Percentiles rank a stretch among this genome's conserved stretches.
Conservation (phyloP, 345 rosid species). For the Citrus reticulata region DNA sequence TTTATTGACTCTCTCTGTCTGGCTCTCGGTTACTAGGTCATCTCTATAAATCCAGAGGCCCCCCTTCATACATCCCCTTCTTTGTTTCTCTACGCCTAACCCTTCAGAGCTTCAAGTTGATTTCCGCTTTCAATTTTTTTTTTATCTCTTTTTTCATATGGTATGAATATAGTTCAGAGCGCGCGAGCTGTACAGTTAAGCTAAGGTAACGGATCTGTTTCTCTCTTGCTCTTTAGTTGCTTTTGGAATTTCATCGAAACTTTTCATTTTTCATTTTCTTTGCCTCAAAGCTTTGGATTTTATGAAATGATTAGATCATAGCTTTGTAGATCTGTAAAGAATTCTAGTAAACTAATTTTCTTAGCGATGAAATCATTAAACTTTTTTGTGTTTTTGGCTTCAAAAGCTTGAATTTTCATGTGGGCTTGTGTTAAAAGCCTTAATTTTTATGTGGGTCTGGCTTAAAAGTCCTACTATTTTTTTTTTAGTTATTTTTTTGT, state of each 20-base stretch:
- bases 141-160: neutral
- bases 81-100: neutral
- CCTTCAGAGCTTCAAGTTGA: neutral
- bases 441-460: neutral
- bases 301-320: neutral
- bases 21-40: neutral
- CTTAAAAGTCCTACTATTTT: neutral
- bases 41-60: constrained; percentile 30
- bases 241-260: neutral
- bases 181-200: constrained; percentile 27
- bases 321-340: neutral
- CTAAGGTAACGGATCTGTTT: constrained; percentile 17
- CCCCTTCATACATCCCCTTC: neutral
- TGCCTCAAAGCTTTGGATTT: neutral
- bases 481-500: neutral
- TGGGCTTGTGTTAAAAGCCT: neutral
- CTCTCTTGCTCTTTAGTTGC: neutral
- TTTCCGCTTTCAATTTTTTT: neutral
- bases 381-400: neutral
- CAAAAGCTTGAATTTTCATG: neutral
- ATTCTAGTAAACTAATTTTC: neutral
- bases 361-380: neutral
- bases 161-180: neutral
- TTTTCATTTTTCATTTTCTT: too few relatives aligned
- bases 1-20: constrained; percentile 6